Evolutionary conservation across 1,139 yeast species (phyloP), one percentile per base, ranked within the genome.

Genomic region (Yamadazyma oceani): DNA sequence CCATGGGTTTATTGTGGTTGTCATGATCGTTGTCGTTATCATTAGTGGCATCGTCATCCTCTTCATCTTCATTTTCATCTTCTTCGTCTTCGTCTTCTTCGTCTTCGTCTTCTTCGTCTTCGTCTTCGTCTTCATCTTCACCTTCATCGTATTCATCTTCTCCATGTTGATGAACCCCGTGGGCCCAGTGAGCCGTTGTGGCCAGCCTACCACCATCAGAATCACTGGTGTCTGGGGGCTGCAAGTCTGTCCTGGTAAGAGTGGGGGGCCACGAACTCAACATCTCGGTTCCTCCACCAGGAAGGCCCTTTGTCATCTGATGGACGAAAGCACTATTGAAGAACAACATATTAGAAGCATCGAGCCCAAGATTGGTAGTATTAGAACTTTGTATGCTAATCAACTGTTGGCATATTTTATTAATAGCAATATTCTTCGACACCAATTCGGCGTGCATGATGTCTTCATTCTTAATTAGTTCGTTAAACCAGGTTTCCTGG

Each of bases 401-500:
- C 5, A 16, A 4, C 11, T 16, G 30, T 9, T 15, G 19, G 11
- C 13, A 21, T 14, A 41, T 30, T 8, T 28, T n/a, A 9, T 26
- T 34, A 19, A 44, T 44, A 16, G 37, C 21, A n/a, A 32, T 35
- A 14, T 26, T 31, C 28, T 35, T 30, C 7, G 25, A n/a, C 4
- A 21, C 9, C 16, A 39, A 39, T 7, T 33, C 21, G 2, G 25
- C 31, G 9, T 36, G 26, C 5, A 40, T 39, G 7, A 47, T 35
- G 9, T 47, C 50, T 13, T 32, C 26, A 22, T 41, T 43, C 11
- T 26, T 40, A 4, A 49, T 31, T 24, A 60, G 40, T 28, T 48
- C 52, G 27, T 53, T 49, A 26, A 73, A 64, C 85, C 82, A 79
- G 34, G 76, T 73, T 49, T 72, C 70, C 49, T 64, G 64, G 69